Base-by-base conservation (phyloP, 2,329 filamentous ascomycete genomes). In the Sclerotinia glacialis region DNA sequence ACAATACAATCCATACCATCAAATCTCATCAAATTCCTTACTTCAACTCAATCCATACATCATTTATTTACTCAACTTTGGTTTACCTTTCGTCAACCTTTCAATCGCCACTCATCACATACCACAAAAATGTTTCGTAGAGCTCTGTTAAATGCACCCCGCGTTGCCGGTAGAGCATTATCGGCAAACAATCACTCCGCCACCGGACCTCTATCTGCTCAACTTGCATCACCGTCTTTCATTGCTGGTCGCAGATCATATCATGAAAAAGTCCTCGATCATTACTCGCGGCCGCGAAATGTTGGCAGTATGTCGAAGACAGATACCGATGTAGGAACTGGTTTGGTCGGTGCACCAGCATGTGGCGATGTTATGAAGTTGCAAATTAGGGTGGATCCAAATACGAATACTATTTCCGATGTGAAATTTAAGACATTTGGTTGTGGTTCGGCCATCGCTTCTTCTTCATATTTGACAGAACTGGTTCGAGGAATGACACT, bases 361-460 rank as follows among this genome's bases (percentile, higher is more conserved):
- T 94, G 91, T 77, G 92, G 92, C 79, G 92, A 96, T 78, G 92
- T 96, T 69, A 96, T 96, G 90, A 95, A 95, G 80, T 85, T 96
- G 44, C 91, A 96, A 82, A 96, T 96, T 80, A 89, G 92, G 67
- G 93, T 97, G 74, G 93, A 97, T 80, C 91, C 91, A 71, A 84
- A 89, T 74, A 92, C 88, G 75, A 91, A 95, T 78, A 94, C 88
- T 73, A 97, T 97, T 77, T 89, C 88, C 74, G 94, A 97, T 74
- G 93, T 96, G 78, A 95, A 96, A 81, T 97, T 97, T 86, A 97
- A 97, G 88, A 97, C 93, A 0, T 97, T 97, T 77, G 93, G 93
- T 62, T 97, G 93, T 78, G 93, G 93, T 65, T 93, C 89, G 40
- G 95, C 95, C 71, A 99, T 99, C 79, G 95, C 95, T 53, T 94